These are phyloP conservation scores for Suillus decipiens DNA, from an alignment of 768 basidiomycete species.

Conservation along the genomic window DNA sequence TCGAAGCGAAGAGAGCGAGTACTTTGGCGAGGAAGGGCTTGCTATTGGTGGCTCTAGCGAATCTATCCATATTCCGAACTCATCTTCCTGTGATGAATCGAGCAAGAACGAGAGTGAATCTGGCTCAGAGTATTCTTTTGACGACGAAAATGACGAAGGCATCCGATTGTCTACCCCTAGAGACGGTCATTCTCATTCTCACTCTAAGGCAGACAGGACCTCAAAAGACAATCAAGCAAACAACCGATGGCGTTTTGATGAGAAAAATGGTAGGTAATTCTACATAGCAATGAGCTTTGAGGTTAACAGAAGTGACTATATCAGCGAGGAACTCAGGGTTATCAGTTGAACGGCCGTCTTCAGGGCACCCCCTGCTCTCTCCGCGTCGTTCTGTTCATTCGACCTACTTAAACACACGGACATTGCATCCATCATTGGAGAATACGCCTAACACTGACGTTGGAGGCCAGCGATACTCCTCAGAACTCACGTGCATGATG, in stretches of 20 bases:
- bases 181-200: slow-evolving; percentile 14
- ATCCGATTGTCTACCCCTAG: slow-evolving; percentile 6
- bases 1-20: slow-evolving; percentile 33
- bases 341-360: background rate
- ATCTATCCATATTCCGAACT: slow-evolving; percentile 1
- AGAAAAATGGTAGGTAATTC: background rate
- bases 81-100: background rate
- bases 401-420: background rate
- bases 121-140: slow-evolving; percentile 33
- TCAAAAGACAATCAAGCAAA: background rate
- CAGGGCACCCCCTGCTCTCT: background rate
- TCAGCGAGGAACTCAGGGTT: background rate
- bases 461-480: slow-evolving; percentile 23
- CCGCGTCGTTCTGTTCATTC: background rate
- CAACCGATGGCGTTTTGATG: background rate
- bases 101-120: slow-evolving; percentile 24
- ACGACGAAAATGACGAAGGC: slow-evolving; percentile 20
- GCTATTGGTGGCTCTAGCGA: slow-evolving; percentile 38
- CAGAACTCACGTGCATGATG: slow-evolving; percentile 30
- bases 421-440: background rate
- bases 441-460: background rate
- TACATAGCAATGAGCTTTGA: background rate
- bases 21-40: slow-evolving; percentile 36
- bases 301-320: background rate
- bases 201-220: background rate